These are phyloP conservation scores for Phytopythium vexans DNA, from an alignment of 352 stramenopile species.

Conservation along the genomic window DNA sequence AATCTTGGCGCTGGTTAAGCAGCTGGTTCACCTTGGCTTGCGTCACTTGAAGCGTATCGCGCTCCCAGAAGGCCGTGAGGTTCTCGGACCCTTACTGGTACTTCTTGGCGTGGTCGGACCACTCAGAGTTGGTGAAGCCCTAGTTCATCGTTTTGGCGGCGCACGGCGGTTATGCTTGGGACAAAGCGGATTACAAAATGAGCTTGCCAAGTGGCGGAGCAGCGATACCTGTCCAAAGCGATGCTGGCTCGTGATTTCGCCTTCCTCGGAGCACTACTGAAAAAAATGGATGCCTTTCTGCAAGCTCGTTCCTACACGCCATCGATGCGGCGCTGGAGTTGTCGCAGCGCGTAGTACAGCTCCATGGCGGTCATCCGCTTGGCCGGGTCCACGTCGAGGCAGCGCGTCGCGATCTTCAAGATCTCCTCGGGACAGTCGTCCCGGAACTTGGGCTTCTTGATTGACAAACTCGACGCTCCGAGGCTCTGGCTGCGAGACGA, in stretches of 20 bases:
- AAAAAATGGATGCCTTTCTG: too few relatives aligned
- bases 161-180: too few relatives aligned
- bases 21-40: slow-evolving; percentile 15
- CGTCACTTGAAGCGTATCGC: slow-evolving; percentile 21
- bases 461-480: slow-evolving; percentile 11
- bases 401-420: slow-evolving; percentile 35
- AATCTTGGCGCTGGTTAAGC: not conserved
- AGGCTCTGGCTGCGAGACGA: slow-evolving; percentile 11
- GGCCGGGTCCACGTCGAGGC: slow-evolving; percentile 36
- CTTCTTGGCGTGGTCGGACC: slow-evolving; percentile 23
- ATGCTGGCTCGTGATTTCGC: too few relatives aligned
- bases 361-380: slow-evolving; percentile 56
- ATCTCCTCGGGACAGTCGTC: slow-evolving; percentile 44
- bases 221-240: too few relatives aligned
- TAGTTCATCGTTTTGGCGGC: too few relatives aligned
- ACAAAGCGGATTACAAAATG: too few relatives aligned
- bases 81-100: slow-evolving; percentile 18
- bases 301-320: too few relatives aligned
- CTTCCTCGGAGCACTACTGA: too few relatives aligned
- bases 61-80: slow-evolving; percentile 15
- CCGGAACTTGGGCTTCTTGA: slow-evolving; percentile 37
- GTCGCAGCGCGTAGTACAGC: slow-evolving; percentile 53
- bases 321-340: slow-evolving; percentile 13
- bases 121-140: slow-evolving; percentile 23
- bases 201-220: too few relatives aligned